These are phyloP conservation scores for Peterozyma toletana DNA, from an alignment of 805 yeast species.

Conservation along the genomic window DNA sequence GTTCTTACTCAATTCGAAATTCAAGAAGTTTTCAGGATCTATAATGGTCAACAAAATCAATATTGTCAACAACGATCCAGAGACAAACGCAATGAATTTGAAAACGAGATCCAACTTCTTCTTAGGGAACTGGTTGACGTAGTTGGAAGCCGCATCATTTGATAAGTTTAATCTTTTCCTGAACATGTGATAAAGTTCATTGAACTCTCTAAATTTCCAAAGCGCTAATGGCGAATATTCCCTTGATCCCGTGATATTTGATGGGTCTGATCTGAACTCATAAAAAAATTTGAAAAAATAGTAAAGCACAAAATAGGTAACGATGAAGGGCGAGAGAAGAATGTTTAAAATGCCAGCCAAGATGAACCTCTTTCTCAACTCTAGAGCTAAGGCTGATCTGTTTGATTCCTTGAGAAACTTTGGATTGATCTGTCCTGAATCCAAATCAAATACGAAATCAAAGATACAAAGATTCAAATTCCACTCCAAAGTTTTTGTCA, in stretches of 20 bases:
- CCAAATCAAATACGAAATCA: slow-evolving; percentile 74
- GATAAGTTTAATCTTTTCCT: slow-evolving; percentile 72
- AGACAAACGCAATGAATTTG: slow-evolving; percentile 61
- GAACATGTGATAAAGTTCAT: slow-evolving; percentile 87
- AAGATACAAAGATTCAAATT: slow-evolving; percentile 81
- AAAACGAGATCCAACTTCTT: slow-evolving; percentile 52
- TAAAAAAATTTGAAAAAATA: slow-evolving; percentile 89
- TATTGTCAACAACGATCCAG: slow-evolving; percentile 87
- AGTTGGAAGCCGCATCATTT: slow-evolving; percentile 70
- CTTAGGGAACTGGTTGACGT: slow-evolving; percentile 88
- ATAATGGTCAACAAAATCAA: slow-evolving; percentile 68
- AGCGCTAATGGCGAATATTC: slow-evolving; percentile 92
- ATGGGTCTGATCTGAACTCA: slow-evolving; percentile 83
- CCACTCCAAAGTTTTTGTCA: slow-evolving; percentile 93
- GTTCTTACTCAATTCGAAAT: slow-evolving; percentile 80
- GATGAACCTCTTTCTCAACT: slow-evolving; percentile 71
- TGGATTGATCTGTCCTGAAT: slow-evolving; percentile 73
- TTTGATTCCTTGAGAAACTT: slow-evolving; percentile 64
- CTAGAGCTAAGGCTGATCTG: slow-evolving; percentile 57
- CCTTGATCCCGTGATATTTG: slow-evolving; percentile 65
- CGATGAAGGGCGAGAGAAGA: slow-evolving; percentile 78
- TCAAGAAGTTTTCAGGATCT: slow-evolving; percentile 87
- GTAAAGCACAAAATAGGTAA: slow-evolving; percentile 71
- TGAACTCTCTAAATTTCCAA: slow-evolving; percentile 92
- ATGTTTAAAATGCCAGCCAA: slow-evolving; percentile 85